phyloP scores from a whole-genome alignment of 495 filamentous ascomycete species.

The Annulohypoxylon stygium region DNA sequence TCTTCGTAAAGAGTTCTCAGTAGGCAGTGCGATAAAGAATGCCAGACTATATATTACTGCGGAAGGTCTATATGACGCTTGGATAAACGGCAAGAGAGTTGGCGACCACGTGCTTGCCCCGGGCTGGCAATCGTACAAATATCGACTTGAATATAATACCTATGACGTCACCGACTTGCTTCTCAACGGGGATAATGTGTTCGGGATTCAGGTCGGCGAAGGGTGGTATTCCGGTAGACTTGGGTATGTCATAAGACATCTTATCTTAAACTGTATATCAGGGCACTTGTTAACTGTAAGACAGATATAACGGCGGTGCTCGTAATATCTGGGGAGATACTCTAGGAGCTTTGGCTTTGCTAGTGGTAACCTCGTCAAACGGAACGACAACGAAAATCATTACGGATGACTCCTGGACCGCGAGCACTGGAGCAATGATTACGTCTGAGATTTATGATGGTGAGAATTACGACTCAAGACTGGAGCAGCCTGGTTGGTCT shows the following conservation, averaged over 20 bases:
- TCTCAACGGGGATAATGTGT: slow-evolving; percentile 54
- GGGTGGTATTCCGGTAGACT: slow-evolving; percentile 69
- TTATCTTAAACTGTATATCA: background rate
- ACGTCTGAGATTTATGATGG: slow-evolving; percentile 68
- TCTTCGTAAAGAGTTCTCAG: slow-evolving; percentile 47
- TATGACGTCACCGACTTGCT: slow-evolving; percentile 63
- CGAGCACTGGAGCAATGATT: slow-evolving; percentile 56
- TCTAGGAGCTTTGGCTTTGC: slow-evolving; percentile 60
- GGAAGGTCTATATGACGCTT: slow-evolving; percentile 64
- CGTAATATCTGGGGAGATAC: slow-evolving; percentile 62
- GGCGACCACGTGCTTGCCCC: slow-evolving; percentile 60
- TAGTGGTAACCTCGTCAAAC: slow-evolving; percentile 50
- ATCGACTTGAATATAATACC: slow-evolving; percentile 64
- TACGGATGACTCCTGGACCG: slow-evolving; percentile 62
- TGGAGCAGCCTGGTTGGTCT: slow-evolving; percentile 47
- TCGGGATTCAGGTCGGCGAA: slow-evolving; percentile 66
- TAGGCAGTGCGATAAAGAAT: slow-evolving; percentile 28
- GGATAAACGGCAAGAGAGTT: slow-evolving; percentile 64
- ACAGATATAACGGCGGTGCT: slow-evolving; percentile 24
- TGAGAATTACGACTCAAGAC: slow-evolving; percentile 60
- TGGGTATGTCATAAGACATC: slow-evolving; percentile 50
- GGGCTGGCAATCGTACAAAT: slow-evolving; percentile 67
- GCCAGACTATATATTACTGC: slow-evolving; percentile 65
- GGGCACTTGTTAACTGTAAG: background rate
- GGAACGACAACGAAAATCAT: slow-evolving; percentile 45